Evolutionary conservation across 179 eudicot species (phyloP).

Genomic region (Nepenthes alata): DNA sequence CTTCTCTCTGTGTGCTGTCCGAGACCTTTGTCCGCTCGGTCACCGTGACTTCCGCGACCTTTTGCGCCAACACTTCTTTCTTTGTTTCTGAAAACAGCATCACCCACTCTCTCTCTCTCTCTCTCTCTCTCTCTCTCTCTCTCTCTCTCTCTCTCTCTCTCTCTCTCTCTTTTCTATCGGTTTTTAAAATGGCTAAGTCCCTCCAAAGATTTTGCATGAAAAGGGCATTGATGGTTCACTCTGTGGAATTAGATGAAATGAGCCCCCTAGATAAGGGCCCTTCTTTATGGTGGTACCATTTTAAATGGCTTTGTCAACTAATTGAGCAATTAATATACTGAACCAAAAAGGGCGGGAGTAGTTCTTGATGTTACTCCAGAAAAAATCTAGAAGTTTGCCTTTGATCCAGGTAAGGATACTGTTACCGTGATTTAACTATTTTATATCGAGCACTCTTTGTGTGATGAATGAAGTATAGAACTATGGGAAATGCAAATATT

Average conservation of each 20-base stretch:
- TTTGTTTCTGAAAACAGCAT: no score
- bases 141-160: background rate
- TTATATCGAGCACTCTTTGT: no score
- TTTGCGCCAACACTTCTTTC: no score
- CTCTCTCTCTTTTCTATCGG: conserved; percentile 22
- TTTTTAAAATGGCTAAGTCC: conserved; percentile 79
- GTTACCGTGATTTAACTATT: no score
- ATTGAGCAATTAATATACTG: background rate
- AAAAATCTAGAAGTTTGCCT: conserved; percentile 61
- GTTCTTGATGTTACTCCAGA: conserved; percentile 75
- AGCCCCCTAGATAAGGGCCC: conserved; percentile 66
- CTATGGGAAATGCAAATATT: no score
- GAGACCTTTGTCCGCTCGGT: no score
- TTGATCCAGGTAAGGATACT: conserved; percentile 67
- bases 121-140: no score
- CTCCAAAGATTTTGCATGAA: conserved; percentile 93
- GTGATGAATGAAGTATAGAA: no score
- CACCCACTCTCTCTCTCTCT: no score
- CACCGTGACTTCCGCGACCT: no score
- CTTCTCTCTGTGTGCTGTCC: no score
- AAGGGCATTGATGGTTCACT: conserved; percentile 88
- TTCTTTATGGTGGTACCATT: no score
- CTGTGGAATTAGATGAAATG: conserved; percentile 89
- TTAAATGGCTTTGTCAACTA: background rate
- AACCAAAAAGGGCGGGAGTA: conserved; percentile 53